Base-by-base conservation (phyloP, 2,329 filamentous ascomycete genomes). In the Alternaria hordeiaustralica region DNA sequence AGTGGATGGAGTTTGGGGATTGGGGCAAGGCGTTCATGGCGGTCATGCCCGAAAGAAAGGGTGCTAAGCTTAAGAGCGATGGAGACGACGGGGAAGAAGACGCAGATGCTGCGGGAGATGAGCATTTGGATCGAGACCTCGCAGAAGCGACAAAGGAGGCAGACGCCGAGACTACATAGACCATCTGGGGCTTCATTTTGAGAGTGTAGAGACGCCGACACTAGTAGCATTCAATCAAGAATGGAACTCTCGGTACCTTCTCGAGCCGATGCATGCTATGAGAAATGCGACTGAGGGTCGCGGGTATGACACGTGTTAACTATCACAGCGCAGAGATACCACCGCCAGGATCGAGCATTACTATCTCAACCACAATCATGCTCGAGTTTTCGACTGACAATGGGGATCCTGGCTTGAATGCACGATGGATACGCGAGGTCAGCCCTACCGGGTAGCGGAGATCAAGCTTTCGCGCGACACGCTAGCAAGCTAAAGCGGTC, bases 31-130 rank as follows among this genome's bases (percentile, higher is more conserved):
- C 96, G 0, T 99, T 99, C 78, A 82, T 94, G 81, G 86, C 88
- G 55, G 93, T 96, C 4, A 94, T 99, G 70, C 96, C 96, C 0
- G 94, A 93, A 81, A 85, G 96, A 66, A 99, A 99, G 79, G 93
- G 93, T 1, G 93, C 91, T 0, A 87, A 85, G 58, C 76, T 97
- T 71, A 92, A 84, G 61, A 69, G 65, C 12, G 69, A 68, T 3
- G 57, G 61, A 6, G 67, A 45, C 11, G 68, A 71, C 12, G 69
- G 65, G 20, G 65, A 66, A 12, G 61, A 67, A 15, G 68, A 60
- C 10, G 67, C 58, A 20, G 65, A 55, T 15, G 68, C 64, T 50
- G 60, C n/a, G 26, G 53, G 46, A 21, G 61, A 63, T 28, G 60
- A 59, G 23, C 25, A 47, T 25, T 46, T 51, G 18, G 60, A 62